Base-by-base conservation (phyloP, 164 flowering plant genomes). In the Stephania yunnanensis region DNA sequence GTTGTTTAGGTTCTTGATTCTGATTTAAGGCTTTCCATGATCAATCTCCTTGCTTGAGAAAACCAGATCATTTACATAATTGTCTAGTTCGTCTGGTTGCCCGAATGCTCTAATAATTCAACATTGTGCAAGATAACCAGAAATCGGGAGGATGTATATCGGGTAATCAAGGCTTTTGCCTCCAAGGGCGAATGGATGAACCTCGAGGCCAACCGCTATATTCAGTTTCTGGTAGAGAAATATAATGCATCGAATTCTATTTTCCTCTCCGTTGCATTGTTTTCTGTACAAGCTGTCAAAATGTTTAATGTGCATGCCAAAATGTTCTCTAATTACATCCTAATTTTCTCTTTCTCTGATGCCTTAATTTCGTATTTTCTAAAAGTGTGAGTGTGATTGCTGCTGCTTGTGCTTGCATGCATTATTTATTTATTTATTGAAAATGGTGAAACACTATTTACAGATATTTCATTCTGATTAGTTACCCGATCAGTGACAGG, bases 91-190 rank as follows among this genome's bases (percentile, higher is more conserved):
- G 44, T 68, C 25, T 69, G 17, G 42, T 29, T 72, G 58, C 20
- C 10, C 29, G 36, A 46, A 71, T 73, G 68, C 69, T 74, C 69
- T 78, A 79, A 85, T 45, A 70, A 65, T 76, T 17, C 75, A 45
- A 71, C 74, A 6, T 84, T 61, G 75, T 88, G 85, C 80, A 80
- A 84, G 81, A 75, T 80, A 68, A 80, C 80, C 93, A 95, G 99
- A 76, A 84, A 87, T 53, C 89, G 98, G 5, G 98, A 92, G 79
- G 99, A 95, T 86, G 89, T 95, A 5, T 95, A 92, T 79, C 92
- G 91, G 72, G 91, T 86, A 50, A 53, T 95, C 76, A 93, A 93
- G 81, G 95, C 94, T 72, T 85, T 87, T 82, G 83, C 89, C 58
- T 79, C 89, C 4, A 87, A 80, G 79, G 96, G 90, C n/a, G 98